Percentiles rank a stretch among this genome's conserved stretches.
Evolutionary conservation across 2,329 filamentous ascomycete genomes (phyloP).

Genomic region (Venturia aucupariae): DNA sequence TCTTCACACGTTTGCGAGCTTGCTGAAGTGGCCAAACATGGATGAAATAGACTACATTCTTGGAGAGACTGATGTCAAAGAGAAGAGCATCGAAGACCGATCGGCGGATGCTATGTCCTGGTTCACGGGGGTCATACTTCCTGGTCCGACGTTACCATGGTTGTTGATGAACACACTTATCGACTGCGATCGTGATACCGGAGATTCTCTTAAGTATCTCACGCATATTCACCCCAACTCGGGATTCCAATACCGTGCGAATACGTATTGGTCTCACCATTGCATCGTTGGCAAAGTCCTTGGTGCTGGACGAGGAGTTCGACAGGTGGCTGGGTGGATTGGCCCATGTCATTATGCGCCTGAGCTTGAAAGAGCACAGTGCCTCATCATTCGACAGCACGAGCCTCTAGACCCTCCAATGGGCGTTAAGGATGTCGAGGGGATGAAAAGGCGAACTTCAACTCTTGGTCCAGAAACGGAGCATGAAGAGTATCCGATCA

Average conservation of each 20-base stretch:
- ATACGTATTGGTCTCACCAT: slow-evolving; percentile 66
- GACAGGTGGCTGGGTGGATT: slow-evolving; percentile 63
- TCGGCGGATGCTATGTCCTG: slow-evolving; percentile 69
- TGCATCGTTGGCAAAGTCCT: slow-evolving; percentile 70
- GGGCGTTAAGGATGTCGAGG: slow-evolving; percentile 50
- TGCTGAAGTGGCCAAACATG: slow-evolving; percentile 71
- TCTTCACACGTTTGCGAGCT: slow-evolving; percentile 57
- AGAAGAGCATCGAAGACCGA: slow-evolving; percentile 44
- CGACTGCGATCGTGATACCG: slow-evolving; percentile 62
- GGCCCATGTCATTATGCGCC: slow-evolving; percentile 60
- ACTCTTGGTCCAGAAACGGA: slow-evolving; percentile 56
- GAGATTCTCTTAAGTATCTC: slow-evolving; percentile 56
- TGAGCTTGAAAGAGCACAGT: slow-evolving; percentile 59
- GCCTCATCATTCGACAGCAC: slow-evolving; percentile 57
- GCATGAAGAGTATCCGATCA: slow-evolving; percentile 46
- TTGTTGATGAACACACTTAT: slow-evolving; percentile 71
- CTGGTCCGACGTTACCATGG: slow-evolving; percentile 61
- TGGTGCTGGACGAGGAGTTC: slow-evolving; percentile 56
- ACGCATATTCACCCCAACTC: slow-evolving; percentile 59
- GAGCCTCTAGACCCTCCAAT: slow-evolving; percentile 46
- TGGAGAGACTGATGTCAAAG: slow-evolving; percentile 45
- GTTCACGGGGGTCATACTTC: slow-evolving; percentile 64
- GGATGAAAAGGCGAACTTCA: slow-evolving; percentile 59
- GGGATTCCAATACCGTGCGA: slow-evolving; percentile 68
- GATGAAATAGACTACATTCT: slow-evolving; percentile 54